Evolutionary conservation across 352 stramenopile genomes (phyloP).

Genomic region (Globisporangium cederbergense): DNA sequence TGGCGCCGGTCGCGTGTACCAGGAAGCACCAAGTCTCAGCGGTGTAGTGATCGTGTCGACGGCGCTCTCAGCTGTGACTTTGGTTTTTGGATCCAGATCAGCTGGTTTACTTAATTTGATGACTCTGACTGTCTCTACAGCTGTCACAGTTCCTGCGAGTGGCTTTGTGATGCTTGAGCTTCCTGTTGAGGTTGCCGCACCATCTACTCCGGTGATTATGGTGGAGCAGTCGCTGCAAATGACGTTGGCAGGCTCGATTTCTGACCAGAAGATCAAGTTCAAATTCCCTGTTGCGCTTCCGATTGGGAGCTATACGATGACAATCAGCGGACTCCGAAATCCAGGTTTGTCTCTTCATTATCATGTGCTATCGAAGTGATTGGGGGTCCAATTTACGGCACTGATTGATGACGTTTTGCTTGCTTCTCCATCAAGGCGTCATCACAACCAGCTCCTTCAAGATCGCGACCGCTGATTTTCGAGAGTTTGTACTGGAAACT

Average conservation of each 20-base stretch:
- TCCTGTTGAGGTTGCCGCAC: constrained; percentile 16
- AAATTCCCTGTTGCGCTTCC: background rate
- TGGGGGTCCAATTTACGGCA: background rate
- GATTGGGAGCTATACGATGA: background rate
- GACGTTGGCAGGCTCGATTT: background rate
- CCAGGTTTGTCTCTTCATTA: constrained; percentile 5
- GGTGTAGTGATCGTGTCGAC: constrained; percentile 25
- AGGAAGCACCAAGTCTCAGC: constrained; percentile 23
- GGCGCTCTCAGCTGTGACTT: background rate
- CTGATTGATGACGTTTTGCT: background rate
- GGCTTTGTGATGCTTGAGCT: constrained; percentile 26
- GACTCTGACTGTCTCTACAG: constrained; percentile 14
- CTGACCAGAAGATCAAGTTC: constrained; percentile 1
- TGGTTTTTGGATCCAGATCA: constrained; percentile 11
- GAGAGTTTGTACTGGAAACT: constrained; percentile 34
- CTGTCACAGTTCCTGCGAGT: constrained; percentile 20
- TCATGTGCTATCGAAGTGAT: background rate
- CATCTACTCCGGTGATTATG: constrained; percentile 11
- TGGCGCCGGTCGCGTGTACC: constrained; percentile 23
- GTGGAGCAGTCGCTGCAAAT: constrained; percentile 10
- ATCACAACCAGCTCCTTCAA: constrained; percentile 32
- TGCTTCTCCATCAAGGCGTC: constrained; percentile 18
- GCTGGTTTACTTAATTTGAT: constrained; percentile 26
- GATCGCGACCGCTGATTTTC: constrained; percentile 33
- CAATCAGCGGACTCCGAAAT: constrained; percentile 7